Conservation (phyloP, 176 grass and related monocot species). For the Carex parvula region DNA sequence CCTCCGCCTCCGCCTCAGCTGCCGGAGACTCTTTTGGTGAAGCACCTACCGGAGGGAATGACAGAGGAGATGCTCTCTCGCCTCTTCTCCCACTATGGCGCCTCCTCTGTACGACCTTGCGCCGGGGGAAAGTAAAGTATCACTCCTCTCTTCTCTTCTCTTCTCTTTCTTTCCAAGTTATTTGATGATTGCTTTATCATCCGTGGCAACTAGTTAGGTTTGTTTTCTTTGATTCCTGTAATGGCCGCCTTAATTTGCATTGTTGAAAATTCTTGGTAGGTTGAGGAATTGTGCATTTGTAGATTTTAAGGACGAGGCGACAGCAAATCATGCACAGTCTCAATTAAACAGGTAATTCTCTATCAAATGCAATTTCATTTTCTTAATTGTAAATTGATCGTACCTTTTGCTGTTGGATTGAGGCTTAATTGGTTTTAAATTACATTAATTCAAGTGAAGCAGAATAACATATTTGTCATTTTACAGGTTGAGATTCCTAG, state of each 20-base stretch:
- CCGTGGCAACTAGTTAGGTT: background rate
- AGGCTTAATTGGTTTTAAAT: background rate
- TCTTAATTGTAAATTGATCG: background rate
- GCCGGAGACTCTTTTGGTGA: constrained; percentile 60
- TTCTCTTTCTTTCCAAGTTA: background rate
- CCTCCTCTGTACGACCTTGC: constrained; percentile 62
- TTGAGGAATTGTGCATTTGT: constrained; percentile 91
- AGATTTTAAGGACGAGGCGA: constrained; percentile 71
- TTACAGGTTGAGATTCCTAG: constrained; percentile 80
- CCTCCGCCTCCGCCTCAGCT: background rate
- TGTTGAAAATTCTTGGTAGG: constrained; percentile 30
- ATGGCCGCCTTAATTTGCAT: background rate
- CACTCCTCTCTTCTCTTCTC: background rate
- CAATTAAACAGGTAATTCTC: constrained; percentile 61
- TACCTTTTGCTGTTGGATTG: background rate
- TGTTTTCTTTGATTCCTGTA: background rate
- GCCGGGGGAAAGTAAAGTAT: constrained; percentile 58
- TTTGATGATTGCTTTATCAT: background rate
- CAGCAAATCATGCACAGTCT: constrained; percentile 63
- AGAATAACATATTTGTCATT: constrained; percentile 11
- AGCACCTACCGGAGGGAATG: constrained; percentile 82
- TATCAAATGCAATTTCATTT: background rate
- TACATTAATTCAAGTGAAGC: background rate
- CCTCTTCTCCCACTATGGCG: constrained; percentile 91
- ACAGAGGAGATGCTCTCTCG: constrained; percentile 66